Evolutionary conservation across 2,329 filamentous ascomycete genomes (phyloP).

Genomic region (Fusarium metavorans): DNA sequence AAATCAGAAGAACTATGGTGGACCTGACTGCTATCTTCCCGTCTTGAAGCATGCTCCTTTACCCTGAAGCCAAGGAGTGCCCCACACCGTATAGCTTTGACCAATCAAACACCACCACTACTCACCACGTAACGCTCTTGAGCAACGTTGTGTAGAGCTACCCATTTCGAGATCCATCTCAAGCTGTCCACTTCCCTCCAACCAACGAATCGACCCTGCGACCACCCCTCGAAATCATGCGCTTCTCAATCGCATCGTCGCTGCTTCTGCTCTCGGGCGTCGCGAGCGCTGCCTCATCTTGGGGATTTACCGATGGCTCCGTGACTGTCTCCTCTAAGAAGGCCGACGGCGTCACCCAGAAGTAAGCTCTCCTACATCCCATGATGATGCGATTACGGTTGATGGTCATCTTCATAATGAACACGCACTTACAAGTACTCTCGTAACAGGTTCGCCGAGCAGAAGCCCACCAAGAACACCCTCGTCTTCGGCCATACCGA

Average conservation of each 20-base stretch:
- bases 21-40: neutral
- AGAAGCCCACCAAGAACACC: conserved; percentile 70
- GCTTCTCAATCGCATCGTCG: conserved; percentile 52
- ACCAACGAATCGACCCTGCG: conserved; percentile 32
- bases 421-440: conserved; percentile 37
- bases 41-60: neutral
- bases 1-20: neutral
- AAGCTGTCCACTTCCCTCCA: conserved; percentile 49
- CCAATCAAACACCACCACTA: conserved; percentile 41
- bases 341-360: conserved; percentile 72
- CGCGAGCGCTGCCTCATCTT: conserved; percentile 68
- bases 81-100: conserved; percentile 33
- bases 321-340: conserved; percentile 76
- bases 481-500: conserved; percentile 76
- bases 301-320: conserved; percentile 80
- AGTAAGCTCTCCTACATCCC: conserved; percentile 60
- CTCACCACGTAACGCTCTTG: conserved; percentile 47
- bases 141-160: conserved; percentile 12
- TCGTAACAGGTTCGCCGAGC: conserved; percentile 66
- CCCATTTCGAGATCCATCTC: conserved; percentile 38
- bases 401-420: neutral
- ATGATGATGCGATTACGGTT: conserved; percentile 25
- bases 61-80: conserved; percentile 21
- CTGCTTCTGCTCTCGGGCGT: conserved; percentile 62
- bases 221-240: conserved; percentile 49